phyloP scores from a whole-genome alignment of 2,329 filamentous ascomycete species.

The Alternaria triticina region DNA sequence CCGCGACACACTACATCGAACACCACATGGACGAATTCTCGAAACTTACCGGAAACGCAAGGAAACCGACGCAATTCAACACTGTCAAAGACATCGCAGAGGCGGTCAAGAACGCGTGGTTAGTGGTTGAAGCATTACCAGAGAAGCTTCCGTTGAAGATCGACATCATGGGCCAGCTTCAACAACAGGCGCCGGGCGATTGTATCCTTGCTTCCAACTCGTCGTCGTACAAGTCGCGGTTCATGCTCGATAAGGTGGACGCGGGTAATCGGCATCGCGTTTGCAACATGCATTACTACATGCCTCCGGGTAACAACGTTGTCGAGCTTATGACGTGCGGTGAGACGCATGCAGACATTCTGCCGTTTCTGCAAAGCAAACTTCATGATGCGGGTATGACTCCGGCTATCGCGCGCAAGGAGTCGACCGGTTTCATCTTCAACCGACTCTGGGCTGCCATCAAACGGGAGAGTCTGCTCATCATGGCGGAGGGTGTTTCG shows the following conservation, averaged over 20 bases:
- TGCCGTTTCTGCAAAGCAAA: slow-evolving; percentile 54
- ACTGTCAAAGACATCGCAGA: slow-evolving; percentile 45
- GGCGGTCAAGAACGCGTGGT: slow-evolving; percentile 57
- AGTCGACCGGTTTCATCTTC: slow-evolving; percentile 63
- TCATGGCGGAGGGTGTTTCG: slow-evolving; percentile 59
- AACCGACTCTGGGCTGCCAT: slow-evolving; percentile 65
- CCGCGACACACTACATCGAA: slow-evolving; percentile 14
- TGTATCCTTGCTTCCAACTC: slow-evolving; percentile 60
- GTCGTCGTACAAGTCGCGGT: slow-evolving; percentile 59
- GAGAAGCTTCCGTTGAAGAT: slow-evolving; percentile 59
- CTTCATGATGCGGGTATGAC: slow-evolving; percentile 51
- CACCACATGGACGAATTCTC: slow-evolving; percentile 7
- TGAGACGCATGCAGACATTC: slow-evolving; percentile 51
- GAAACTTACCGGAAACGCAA: not conserved
- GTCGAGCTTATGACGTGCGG: slow-evolving; percentile 64
- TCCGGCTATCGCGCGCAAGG: slow-evolving; percentile 53
- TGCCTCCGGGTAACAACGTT: slow-evolving; percentile 52
- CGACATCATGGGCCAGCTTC: slow-evolving; percentile 56
- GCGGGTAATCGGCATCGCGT: slow-evolving; percentile 37
- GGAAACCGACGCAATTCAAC: slow-evolving; percentile 2
- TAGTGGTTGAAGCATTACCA: slow-evolving; percentile 62
- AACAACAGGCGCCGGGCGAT: slow-evolving; percentile 52
- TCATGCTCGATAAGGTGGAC: slow-evolving; percentile 56
- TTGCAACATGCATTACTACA: slow-evolving; percentile 60
- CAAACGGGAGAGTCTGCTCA: slow-evolving; percentile 59